These are phyloP conservation scores for Cutaneotrichosporon sp. DNA, from an alignment of 1,284 basidiomycete genomes.

Conservation along the genomic window DNA sequence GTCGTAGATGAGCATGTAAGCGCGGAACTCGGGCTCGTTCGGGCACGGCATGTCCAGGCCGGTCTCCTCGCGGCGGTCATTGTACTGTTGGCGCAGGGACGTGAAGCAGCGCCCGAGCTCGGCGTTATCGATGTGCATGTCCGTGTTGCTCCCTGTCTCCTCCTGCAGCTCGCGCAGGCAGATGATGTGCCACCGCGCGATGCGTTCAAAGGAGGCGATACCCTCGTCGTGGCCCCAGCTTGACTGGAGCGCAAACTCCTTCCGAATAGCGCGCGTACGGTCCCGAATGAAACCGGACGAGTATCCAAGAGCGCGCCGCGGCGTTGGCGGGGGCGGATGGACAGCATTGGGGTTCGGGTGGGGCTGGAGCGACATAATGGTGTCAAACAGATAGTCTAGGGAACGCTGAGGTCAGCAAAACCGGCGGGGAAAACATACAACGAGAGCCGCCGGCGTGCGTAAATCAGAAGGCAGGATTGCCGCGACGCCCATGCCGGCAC, in stretches of 20 bases:
- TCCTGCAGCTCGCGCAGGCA: slow-evolving; percentile 67
- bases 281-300: slow-evolving; percentile 72
- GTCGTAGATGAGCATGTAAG: slow-evolving; percentile 89
- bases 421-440: slow-evolving; percentile 53
- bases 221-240: slow-evolving; percentile 65
- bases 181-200: slow-evolving; percentile 88
- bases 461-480: slow-evolving; percentile 83
- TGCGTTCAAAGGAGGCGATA: slow-evolving; percentile 87
- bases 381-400: slow-evolving; percentile 85
- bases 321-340: slow-evolving; percentile 23
- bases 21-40: slow-evolving; percentile 89
- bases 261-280: slow-evolving; percentile 81
- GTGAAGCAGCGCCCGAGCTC: slow-evolving; percentile 56
- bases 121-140: slow-evolving; percentile 45
- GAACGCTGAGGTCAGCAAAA: slow-evolving; percentile 58
- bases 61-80: slow-evolving; percentile 64
- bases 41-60: slow-evolving; percentile 57
- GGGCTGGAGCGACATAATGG: slow-evolving; percentile 61
- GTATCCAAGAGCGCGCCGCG: slow-evolving; percentile 56
- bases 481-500: slow-evolving; percentile 49
- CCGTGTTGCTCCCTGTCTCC: slow-evolving; percentile 37
- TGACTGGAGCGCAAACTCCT: slow-evolving; percentile 92
- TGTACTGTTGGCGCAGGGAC: slow-evolving; percentile 87
- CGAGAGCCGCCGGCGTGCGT: slow-evolving; percentile 76
- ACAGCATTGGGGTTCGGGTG: slow-evolving; percentile 22